These are phyloP conservation scores for Raddia guianensis DNA, from an alignment of 176 grass and related monocot species.

Conservation along the genomic window DNA sequence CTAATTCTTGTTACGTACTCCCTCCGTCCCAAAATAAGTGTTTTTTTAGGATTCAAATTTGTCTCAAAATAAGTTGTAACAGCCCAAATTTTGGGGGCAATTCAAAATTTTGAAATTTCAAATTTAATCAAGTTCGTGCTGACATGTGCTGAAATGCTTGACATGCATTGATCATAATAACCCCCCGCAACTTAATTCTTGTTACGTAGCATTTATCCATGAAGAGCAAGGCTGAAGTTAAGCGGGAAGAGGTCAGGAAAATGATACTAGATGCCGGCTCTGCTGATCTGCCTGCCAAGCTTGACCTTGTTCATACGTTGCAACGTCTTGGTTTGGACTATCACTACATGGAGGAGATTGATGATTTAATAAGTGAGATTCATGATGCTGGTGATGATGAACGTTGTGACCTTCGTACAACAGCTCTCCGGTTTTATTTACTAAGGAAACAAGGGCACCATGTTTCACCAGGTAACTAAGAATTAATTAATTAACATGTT, in stretches of 20 bases:
- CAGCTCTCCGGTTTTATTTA: background rate
- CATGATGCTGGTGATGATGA: background rate
- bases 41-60: no score
- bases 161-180: no score
- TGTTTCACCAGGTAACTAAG: no score
- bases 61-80: no score
- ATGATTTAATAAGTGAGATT: background rate
- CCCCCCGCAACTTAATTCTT: no score
- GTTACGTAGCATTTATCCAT: background rate
- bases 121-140: no score
- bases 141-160: no score
- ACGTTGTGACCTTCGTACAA: background rate
- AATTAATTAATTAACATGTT: no score
- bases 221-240: background rate
- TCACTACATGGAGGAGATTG: constrained; percentile 36
- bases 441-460: no score
- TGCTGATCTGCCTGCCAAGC: background rate
- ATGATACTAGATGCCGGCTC: background rate
- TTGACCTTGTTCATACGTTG: constrained; percentile 30
- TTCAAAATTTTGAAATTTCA: no score
- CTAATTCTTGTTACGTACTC: background rate
- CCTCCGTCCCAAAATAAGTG: no score
- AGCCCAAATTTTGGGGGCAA: no score
- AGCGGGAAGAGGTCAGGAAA: background rate
- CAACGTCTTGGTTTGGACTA: constrained; percentile 35